Evolutionary conservation across 192 early-diverging fungal genomes (phyloP).

Genomic region (Mortierella alpina): DNA sequence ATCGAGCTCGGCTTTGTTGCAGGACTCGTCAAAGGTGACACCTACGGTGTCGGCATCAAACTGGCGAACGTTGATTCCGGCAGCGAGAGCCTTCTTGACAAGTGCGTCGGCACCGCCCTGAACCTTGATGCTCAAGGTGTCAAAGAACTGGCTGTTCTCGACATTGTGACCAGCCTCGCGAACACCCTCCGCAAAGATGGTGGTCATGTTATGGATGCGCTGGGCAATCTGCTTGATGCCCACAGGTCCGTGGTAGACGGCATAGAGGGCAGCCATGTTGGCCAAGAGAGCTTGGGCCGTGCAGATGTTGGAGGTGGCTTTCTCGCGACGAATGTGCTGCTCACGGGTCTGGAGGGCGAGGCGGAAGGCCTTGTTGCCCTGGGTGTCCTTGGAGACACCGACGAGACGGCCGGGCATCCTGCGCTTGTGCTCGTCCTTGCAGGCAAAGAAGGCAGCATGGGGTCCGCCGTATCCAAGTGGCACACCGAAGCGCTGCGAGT

Average conservation of each 20-base stretch:
- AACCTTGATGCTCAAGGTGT: conserved; percentile 91
- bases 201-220: conserved; percentile 93
- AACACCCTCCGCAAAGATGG: conserved; percentile 83
- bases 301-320: conserved; percentile 99
- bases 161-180: conserved; percentile 80
- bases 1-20: conserved; percentile 83
- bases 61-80: conserved; percentile 89
- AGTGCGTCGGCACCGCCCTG: conserved; percentile 70
- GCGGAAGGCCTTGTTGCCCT: conserved; percentile 91
- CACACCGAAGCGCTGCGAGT: conserved; percentile 98
- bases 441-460: conserved; percentile 99
- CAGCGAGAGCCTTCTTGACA: conserved; percentile 76
- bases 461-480: conserved; percentile 99
- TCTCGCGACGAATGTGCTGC: conserved; percentile 99
- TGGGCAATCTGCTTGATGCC: conserved; percentile 91
- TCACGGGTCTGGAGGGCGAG: conserved; percentile 97
- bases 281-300: conserved; percentile 98
- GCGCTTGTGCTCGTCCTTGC: conserved; percentile 91
- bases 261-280: conserved; percentile 99
- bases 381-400: conserved; percentile 93
- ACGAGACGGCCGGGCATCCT: conserved; percentile 96
- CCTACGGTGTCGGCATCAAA: conserved; percentile 82
- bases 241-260: conserved; percentile 97
- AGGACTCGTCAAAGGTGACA: conserved; percentile 94
- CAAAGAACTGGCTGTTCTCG: conserved; percentile 91